phyloP scores from a whole-genome alignment of 257 asterid genomes.

The Solanum pimpinellifolium region DNA sequence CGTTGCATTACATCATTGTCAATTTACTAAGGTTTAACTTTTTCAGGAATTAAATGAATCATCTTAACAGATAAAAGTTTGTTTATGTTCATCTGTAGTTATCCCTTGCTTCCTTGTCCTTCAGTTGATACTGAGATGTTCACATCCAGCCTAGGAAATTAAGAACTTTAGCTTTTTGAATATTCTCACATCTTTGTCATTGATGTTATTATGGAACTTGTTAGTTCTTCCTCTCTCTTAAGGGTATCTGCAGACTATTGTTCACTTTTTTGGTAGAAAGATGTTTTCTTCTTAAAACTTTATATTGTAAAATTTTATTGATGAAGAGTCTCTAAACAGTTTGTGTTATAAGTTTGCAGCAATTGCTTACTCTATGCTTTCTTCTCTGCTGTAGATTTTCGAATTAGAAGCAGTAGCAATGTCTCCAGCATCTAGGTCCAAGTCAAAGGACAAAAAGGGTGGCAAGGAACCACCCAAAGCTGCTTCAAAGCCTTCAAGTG shows the following conservation, averaged over 20 bases:
- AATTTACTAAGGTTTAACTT: background rate
- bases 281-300: background rate
- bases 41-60: background rate
- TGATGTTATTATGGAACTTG: background rate
- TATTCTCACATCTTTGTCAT: background rate
- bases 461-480: slow-evolving; percentile 58
- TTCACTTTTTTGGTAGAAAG: background rate
- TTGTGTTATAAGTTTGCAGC: background rate
- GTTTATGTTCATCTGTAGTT: background rate
- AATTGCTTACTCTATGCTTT: background rate
- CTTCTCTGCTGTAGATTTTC: slow-evolving; percentile 15
- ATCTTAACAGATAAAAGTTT: background rate
- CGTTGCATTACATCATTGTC: background rate
- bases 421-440: slow-evolving; percentile 79
- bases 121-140: background rate
- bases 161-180: background rate
- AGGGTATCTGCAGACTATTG: background rate
- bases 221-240: background rate
- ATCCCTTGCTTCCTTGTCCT: background rate
- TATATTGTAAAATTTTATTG: background rate
- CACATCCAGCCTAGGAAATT: background rate
- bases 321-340: background rate
- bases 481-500: slow-evolving; percentile 51
- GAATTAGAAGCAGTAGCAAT: slow-evolving; percentile 26
- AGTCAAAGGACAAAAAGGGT: slow-evolving; percentile 74